Percentiles rank a stretch among this genome's conserved stretches.
Evolutionary conservation across 192 early-diverging fungal species (phyloP).

Genomic region (Umbelopsis sp.): DNA sequence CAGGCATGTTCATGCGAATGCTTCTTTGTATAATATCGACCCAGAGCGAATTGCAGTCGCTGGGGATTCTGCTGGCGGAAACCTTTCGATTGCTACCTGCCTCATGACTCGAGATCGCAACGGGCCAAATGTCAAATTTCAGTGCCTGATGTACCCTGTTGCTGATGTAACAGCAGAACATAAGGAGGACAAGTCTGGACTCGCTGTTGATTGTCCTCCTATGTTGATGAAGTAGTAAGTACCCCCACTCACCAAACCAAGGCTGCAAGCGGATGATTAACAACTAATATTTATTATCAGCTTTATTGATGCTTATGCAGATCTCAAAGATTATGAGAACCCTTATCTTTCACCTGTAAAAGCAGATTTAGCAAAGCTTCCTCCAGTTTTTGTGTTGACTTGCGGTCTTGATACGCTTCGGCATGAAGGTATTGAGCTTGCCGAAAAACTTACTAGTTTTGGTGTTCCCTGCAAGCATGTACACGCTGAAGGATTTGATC

Average conservation of each 20-base stretch:
- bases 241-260: too few species aligned
- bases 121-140: neutral
- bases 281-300: neutral
- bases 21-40: slow-evolving; percentile 29
- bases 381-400: slow-evolving; percentile 17
- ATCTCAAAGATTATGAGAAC: neutral
- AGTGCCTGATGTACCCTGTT: slow-evolving; percentile 18
- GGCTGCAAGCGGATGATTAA: too few species aligned
- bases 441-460: neutral
- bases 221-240: neutral
- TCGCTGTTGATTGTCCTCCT: neutral
- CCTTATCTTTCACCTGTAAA: slow-evolving; percentile 2
- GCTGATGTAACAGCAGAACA: neutral
- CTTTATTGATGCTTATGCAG: neutral
- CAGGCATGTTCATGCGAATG: slow-evolving; percentile 31
- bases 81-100: slow-evolving; percentile 43
- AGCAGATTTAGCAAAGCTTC: neutral
- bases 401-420: neutral
- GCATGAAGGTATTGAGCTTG: neutral
- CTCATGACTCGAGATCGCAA: slow-evolving; percentile 1
- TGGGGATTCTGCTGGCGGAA: slow-evolving; percentile 58
- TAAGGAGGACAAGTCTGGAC: neutral
- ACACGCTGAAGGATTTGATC: neutral
- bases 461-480: slow-evolving; percentile 12
- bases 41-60: slow-evolving; percentile 48